phyloP scores from a whole-genome alignment of 371 early-diverging fungal species.

The Mortierella sp. region DNA sequence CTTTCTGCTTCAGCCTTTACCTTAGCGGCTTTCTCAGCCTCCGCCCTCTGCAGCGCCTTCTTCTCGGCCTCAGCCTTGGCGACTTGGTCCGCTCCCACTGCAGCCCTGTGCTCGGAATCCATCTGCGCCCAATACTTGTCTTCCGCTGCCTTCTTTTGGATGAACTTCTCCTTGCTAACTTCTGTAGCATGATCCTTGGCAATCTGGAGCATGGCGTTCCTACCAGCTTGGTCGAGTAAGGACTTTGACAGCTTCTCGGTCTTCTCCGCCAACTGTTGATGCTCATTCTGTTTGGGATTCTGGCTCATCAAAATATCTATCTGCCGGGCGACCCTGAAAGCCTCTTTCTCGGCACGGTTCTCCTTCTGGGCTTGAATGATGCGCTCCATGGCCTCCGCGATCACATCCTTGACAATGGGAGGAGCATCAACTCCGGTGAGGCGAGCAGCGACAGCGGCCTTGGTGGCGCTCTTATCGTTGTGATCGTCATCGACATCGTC shows the following conservation, averaged over 20 bases:
- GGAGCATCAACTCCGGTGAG: background rate
- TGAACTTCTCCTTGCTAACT: constrained; percentile 10
- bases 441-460: background rate
- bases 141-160: background rate
- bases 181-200: constrained; percentile 1
- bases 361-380: constrained; percentile 7
- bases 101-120: background rate
- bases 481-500: background rate
- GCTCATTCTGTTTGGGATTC: background rate
- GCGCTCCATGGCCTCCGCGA: constrained; percentile 3
- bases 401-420: constrained; percentile 5
- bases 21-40: constrained; percentile 5
- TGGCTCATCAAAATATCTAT: background rate
- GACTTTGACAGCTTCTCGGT: background rate
- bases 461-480: background rate
- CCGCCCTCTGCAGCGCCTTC: background rate
- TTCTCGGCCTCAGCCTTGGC: constrained; percentile 13
- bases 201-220: background rate
- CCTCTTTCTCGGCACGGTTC: constrained; percentile 1
- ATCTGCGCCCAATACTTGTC: background rate
- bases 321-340: background rate
- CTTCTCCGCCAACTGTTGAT: background rate
- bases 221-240: background rate
- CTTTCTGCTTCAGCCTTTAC: background rate
- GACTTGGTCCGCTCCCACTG: background rate